Base-by-base conservation (phyloP, 2,329 filamentous ascomycete genomes). In the Capronia epimyces region DNA sequence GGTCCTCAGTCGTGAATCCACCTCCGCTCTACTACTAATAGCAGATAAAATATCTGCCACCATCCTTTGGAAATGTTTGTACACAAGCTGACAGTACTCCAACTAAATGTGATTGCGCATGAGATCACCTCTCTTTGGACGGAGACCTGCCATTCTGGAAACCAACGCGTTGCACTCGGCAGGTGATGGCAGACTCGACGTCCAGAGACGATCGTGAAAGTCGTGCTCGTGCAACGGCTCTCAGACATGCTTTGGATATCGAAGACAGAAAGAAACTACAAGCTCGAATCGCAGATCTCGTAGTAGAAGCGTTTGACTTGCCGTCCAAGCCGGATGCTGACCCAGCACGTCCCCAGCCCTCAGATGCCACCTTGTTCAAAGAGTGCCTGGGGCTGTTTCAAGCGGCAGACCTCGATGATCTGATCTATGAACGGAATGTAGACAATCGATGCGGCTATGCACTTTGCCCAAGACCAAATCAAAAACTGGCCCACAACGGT, bases 401-500 rank as follows among this genome's bases (percentile, higher is more conserved):
- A 65, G 88, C 90, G 1, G 77, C 79, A 46, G 91, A 98, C 72
- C 95, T 94, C 72, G 89, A 95, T 64, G 86, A 87, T 58, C 74
- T 97, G 43, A 83, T 96, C 53, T 79, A 86, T 58, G 93, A 98
- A 73, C 86, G 93, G 63, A 94, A 95, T 66, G 85, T 88, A 59
- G 84, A 87, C 61, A 80, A 78, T 37, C 76, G 80, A 16, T 98
- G 93, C 70, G 93, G 89, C 1, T 97, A 96, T 66, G 75, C 80
- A 0, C 76, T 97, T 22, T 98, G 93, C 67, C 71, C 80, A 1
- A 77, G 76, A 13, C 75, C 80, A n/a, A 82, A 82, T 32, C 74
- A 77, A 25, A 74, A 79, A 45, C 71, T 75, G 13, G 71, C 74
- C 9, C 78, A 76, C 1, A 83, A 81, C 13, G 80, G 81, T 27